Conservation (phyloP, 371 early-diverging fungal species). For the Lichtheimia ornata region DNA sequence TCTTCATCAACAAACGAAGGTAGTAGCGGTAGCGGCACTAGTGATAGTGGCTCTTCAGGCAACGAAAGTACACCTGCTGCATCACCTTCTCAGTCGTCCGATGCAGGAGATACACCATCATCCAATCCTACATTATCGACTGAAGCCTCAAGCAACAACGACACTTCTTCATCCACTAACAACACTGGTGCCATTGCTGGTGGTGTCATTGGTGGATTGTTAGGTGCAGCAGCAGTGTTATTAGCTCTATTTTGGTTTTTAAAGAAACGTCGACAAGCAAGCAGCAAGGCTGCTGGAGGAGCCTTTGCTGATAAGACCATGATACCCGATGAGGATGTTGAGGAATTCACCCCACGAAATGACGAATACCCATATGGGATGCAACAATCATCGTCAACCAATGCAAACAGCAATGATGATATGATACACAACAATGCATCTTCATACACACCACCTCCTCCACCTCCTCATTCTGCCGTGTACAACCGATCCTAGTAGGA, state of each 20-base stretch:
- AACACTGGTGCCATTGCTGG: not conserved
- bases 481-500: not conserved
- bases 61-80: constrained; percentile 2
- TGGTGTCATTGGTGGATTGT: not conserved
- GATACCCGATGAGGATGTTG: not conserved
- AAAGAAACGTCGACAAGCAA: not conserved
- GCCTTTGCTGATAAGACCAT: no score
- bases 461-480: not conserved
- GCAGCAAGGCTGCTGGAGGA: not conserved
- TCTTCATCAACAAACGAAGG: not conserved
- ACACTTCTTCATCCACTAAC: not conserved
- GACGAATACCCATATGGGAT: not conserved
- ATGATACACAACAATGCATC: no score
- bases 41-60: not conserved
- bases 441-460: not conserved
- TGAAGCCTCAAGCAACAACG: no score
- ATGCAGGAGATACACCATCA: no score
- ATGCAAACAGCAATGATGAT: no score
- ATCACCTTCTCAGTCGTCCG: no score
- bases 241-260: not conserved
- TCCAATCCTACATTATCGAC: no score
- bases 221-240: not conserved
- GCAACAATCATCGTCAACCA: no score
- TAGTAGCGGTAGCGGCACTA: not conserved
- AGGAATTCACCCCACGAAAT: not conserved